Percentiles rank a stretch among this genome's conserved stretches.
phyloP scores from a whole-genome alignment of 129 eudicot genomes.

The Centella asiatica region DNA sequence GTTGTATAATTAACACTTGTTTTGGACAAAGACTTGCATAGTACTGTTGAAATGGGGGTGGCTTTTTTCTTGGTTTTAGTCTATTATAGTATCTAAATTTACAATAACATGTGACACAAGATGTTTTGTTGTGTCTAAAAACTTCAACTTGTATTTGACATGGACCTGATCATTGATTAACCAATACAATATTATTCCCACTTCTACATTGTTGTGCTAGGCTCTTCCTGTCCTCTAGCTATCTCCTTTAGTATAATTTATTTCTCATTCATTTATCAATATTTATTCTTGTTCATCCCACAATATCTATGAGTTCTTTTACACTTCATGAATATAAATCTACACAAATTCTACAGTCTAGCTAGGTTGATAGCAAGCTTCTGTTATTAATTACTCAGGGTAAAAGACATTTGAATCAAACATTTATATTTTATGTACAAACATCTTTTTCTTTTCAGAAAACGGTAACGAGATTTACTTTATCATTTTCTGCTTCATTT shows the following conservation, averaged over 20 bases:
- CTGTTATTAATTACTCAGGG: too few relatives aligned
- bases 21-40: background rate
- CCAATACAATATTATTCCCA: constrained; percentile 12
- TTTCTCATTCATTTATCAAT: background rate
- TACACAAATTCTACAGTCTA: too few relatives aligned
- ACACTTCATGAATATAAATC: too few relatives aligned
- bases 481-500: too few relatives aligned
- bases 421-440: too few relatives aligned
- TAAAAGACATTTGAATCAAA: too few relatives aligned
- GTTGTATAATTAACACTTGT: too few relatives aligned
- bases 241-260: constrained; percentile 22
- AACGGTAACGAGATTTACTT: too few relatives aligned
- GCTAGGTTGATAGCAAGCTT: too few relatives aligned
- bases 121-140: constrained; percentile 26
- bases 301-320: too few relatives aligned
- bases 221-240: constrained; percentile 32
- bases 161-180: constrained; percentile 20
- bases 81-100: constrained; percentile 7
- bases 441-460: too few relatives aligned
- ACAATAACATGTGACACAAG: constrained; percentile 26
- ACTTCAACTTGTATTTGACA: constrained; percentile 26
- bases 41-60: too few relatives aligned
- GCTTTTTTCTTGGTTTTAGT: constrained; percentile 20
- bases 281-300: constrained; percentile 11
- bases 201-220: constrained; percentile 25